A percentile compares a stretch with the other conserved stretches of the same genome.
These are phyloP conservation scores for Colletotrichum sublineola DNA, from an alignment of 2,329 filamentous ascomycete genomes.

Conservation along the genomic window DNA sequence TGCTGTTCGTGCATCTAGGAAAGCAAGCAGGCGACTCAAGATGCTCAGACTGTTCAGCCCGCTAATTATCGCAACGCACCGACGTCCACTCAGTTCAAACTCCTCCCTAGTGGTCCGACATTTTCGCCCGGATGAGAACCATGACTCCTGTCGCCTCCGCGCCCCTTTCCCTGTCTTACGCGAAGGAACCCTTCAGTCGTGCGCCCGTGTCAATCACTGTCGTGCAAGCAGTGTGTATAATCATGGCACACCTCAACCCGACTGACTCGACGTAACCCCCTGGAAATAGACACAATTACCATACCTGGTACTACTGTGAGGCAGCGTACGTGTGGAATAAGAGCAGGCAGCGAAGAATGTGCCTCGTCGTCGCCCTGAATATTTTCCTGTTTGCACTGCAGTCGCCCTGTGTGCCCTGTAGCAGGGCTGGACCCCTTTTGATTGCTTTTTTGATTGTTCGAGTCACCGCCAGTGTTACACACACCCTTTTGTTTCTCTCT, in stretches of 20 bases:
- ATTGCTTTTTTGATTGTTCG: slow-evolving; percentile 32
- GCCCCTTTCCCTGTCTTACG: not conserved
- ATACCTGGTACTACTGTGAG: not conserved
- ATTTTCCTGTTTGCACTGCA: not conserved
- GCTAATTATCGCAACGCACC: slow-evolving; percentile 26
- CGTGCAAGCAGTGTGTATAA: not conserved
- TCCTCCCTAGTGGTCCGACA: not conserved
- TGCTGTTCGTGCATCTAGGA: slow-evolving; percentile 26
- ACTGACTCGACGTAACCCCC: slow-evolving; percentile 26
- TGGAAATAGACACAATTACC: slow-evolving; percentile 2
- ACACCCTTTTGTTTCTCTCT: slow-evolving; percentile 14
- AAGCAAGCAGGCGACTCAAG: slow-evolving; percentile 30
- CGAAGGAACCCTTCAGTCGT: not conserved
- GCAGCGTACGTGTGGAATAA: slow-evolving; percentile 10
- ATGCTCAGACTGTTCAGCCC: slow-evolving; percentile 18
- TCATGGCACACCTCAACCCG: slow-evolving; percentile 1
- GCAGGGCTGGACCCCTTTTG: slow-evolving; percentile 11
- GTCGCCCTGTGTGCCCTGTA: slow-evolving; percentile 1
- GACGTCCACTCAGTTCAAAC: not conserved
- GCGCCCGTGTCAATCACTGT: slow-evolving; percentile 24
- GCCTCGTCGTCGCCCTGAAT: slow-evolving; percentile 15
- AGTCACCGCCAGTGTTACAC: slow-evolving; percentile 25
- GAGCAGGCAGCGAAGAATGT: slow-evolving; percentile 25
- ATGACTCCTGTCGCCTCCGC: slow-evolving; percentile 5
- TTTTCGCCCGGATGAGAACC: not conserved